These are phyloP conservation scores for Jacaranda mimosifolia DNA, from an alignment of 257 asterid species.

Conservation along the genomic window DNA sequence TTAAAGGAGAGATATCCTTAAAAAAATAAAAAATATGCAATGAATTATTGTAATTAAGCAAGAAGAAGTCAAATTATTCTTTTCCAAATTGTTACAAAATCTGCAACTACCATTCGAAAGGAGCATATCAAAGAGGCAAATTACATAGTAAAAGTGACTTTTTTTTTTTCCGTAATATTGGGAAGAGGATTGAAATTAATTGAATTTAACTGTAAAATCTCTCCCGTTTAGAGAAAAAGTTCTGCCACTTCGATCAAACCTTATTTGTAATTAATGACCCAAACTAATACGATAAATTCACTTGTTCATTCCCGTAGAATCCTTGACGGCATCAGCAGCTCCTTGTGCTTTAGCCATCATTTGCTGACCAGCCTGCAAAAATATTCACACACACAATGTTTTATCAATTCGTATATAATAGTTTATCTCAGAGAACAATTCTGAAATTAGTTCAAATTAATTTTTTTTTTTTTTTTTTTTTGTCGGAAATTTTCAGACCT, in stretches of 20 bases:
- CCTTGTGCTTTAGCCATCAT: conserved; percentile 53
- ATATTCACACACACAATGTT: not conserved
- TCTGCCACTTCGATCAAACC: too few species aligned
- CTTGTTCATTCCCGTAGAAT: conserved; percentile 51
- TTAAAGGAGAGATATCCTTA: not conserved
- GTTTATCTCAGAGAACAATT: too few species aligned
- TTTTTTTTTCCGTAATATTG: not conserved
- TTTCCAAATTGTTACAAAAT: not conserved
- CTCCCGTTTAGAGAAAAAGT: too few species aligned
- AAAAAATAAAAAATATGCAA: too few species aligned
- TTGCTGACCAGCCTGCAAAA: conserved; percentile 50
- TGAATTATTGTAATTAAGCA: not conserved
- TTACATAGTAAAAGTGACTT: too few species aligned
- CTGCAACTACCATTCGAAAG: not conserved
- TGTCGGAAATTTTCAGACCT: conserved; percentile 22
- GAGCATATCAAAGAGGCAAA: too few species aligned
- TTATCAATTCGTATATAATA: too few species aligned
- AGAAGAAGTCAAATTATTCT: too few species aligned
- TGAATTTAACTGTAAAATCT: too few species aligned
- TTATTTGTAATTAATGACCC: too few species aligned
- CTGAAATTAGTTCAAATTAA: too few species aligned
- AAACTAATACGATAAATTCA: conserved; percentile 12
- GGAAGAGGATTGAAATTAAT: too few species aligned
- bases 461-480: not conserved
- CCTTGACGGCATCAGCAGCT: conserved; percentile 56